phyloP scores from a whole-genome alignment of 2,329 filamentous ascomycete genomes.

The Xylariaceae sp. region DNA sequence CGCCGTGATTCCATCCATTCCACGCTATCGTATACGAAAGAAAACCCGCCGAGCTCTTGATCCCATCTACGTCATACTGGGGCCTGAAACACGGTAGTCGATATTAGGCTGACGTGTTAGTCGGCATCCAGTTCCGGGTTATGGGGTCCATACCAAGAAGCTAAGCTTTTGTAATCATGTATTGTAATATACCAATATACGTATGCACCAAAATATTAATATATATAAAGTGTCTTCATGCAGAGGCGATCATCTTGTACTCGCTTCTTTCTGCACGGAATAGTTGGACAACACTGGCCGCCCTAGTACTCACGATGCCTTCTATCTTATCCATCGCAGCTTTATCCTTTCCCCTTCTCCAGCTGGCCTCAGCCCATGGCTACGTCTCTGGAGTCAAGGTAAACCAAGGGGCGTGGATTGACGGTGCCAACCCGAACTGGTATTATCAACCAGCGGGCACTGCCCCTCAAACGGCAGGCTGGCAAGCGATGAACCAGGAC shows the following conservation, averaged over 20 bases:
- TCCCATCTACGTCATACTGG: conserved; percentile 16
- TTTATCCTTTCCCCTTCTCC: conserved; percentile 21
- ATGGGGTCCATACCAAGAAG: conserved; percentile 2
- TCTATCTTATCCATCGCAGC: conserved; percentile 24
- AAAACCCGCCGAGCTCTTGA: no score
- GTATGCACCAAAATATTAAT: neutral
- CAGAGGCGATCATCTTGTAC: conserved; percentile 10
- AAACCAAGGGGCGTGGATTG: conserved; percentile 30
- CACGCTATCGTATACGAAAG: no score
- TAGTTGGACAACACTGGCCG: conserved; percentile 3
- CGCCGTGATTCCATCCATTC: neutral
- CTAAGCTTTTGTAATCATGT: conserved; percentile 15
- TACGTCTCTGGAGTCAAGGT: conserved; percentile 34
- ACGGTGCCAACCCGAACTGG: conserved; percentile 36
- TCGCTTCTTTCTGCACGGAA: conserved; percentile 14
- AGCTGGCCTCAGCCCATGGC: conserved; percentile 33
- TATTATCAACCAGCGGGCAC: conserved; percentile 32
- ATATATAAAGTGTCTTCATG: conserved; percentile 10
- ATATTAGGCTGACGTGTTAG: conserved; percentile 9
- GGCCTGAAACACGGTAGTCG: neutral
- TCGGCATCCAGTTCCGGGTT: conserved; percentile 13
- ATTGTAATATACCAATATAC: conserved; percentile 2
- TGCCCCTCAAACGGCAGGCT: conserved; percentile 43
- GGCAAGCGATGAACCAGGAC: conserved; percentile 52
- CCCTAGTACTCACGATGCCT: conserved; percentile 21